Conservation (phyloP, 495 filamentous ascomycete species). For the Schizothecium vesticola region DNA sequence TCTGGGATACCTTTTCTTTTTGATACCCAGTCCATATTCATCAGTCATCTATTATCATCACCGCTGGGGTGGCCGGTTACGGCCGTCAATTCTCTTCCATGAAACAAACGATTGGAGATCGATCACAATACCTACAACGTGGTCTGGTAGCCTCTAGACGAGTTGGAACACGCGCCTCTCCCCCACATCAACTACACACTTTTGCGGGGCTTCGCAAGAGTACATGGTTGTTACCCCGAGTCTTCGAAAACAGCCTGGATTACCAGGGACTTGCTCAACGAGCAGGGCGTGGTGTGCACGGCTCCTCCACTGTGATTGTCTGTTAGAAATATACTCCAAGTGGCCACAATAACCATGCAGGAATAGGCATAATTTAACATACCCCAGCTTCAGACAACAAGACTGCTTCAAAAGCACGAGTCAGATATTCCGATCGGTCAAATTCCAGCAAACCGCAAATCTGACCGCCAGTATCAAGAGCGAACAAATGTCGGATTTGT, state of each 20-base stretch:
- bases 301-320: too few species aligned
- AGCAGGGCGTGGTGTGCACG: not conserved
- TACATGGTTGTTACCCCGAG: not conserved
- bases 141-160: not conserved
- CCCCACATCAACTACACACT: not conserved
- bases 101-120: too few species aligned
- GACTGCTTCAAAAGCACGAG: not conserved
- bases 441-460: not conserved
- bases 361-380: too few species aligned
- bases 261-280: not conserved
- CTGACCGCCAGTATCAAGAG: not conserved
- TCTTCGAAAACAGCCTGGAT: not conserved
- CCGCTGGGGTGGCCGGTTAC: too few species aligned
- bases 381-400: not conserved
- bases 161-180: not conserved
- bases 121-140: too few species aligned
- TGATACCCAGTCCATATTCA: not conserved
- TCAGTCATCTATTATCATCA: not conserved
- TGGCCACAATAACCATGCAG: too few species aligned
- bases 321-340: too few species aligned
- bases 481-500: not conserved
- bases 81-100: too few species aligned
- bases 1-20: not conserved
- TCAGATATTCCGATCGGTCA: not conserved
- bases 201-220: not conserved